Base-by-base conservation (phyloP, 148 eudicot genomes). In the Persicaria tinctoria region DNA sequence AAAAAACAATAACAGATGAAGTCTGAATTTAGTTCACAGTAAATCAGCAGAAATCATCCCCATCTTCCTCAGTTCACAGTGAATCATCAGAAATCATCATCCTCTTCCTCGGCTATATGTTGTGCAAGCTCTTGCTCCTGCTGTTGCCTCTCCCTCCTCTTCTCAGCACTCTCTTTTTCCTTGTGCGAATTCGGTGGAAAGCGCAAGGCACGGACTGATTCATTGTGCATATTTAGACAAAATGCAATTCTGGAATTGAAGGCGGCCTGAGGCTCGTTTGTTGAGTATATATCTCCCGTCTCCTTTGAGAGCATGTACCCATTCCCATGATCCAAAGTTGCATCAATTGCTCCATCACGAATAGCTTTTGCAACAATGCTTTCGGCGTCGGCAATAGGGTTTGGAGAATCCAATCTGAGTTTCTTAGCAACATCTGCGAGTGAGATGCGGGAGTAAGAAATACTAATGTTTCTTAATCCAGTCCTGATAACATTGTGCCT, bases 81-180 rank as follows among this genome's bases (percentile, higher is more conserved):
- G 41, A 32, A 32, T 32, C 41, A 32, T 32, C 41, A 32, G 41
- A 32, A 32, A 32, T 32, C 41, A 32, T 32, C 41, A 32, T 32
- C 41, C 41, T 32, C 41, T 32, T 32, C 41, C 41, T 93, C 97
- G 5, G 97, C 96, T 72, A 94, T 94, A 76, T 91, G 96, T 80
- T 94, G 83, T 7, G 97, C 98, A 77, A 94, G 97, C 79, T 94
- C 98, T 73, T 94, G 98, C 83, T 93, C 97, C 78, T 93, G 98
- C 47, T 89, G 95, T 50, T 91, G 98, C 70, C 98, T 83, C 82
- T 93, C 98, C 76, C 97, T 89, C 75, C 98, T 93, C 95, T 93
- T 93, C 83, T 93, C 98, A 12, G 95, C 98, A 76, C 89, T 88
- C 51, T 90, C 98, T 75, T 93, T 93, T n/a, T 94, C 98, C 81